phyloP scores from a whole-genome alignment of 768 basidiomycete species.

The Hygrophoropsis aurantiaca region DNA sequence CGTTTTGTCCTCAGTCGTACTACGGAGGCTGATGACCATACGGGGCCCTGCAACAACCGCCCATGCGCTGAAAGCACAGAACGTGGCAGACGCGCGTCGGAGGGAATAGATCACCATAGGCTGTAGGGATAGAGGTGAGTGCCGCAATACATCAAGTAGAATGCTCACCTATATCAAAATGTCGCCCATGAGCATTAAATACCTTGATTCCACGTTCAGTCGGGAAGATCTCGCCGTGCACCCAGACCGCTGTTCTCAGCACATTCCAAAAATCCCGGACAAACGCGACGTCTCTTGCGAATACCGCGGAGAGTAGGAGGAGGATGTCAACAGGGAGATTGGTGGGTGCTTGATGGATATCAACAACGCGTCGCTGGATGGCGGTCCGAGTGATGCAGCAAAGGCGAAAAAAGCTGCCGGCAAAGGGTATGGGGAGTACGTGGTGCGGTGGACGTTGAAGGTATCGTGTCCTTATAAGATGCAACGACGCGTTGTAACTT shows the following conservation, averaged over 20 bases:
- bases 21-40: no score
- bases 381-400: conserved; percentile 2
- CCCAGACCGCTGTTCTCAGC: not conserved
- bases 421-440: no score
- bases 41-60: no score
- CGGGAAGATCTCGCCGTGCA: not conserved
- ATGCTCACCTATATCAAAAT: no score
- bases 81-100: conserved; percentile 1
- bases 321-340: not conserved
- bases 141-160: no score
- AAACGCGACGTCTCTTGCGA: not conserved
- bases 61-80: no score
- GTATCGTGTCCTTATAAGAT: no score
- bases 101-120: conserved; percentile 2
- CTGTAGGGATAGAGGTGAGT: not conserved
- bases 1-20: no score
- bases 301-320: not conserved
- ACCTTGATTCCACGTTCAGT: not conserved
- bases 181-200: no score
- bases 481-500: no score
- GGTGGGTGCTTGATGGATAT: conserved; percentile 1
- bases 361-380: conserved; percentile 1
- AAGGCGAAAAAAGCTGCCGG: not conserved
- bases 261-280: not conserved
- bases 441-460: no score